A percentile compares a stretch with the other conserved stretches of the same genome.
phyloP scores from a whole-genome alignment of 208 protist genomes.

The Zelonia costaricensis region DNA sequence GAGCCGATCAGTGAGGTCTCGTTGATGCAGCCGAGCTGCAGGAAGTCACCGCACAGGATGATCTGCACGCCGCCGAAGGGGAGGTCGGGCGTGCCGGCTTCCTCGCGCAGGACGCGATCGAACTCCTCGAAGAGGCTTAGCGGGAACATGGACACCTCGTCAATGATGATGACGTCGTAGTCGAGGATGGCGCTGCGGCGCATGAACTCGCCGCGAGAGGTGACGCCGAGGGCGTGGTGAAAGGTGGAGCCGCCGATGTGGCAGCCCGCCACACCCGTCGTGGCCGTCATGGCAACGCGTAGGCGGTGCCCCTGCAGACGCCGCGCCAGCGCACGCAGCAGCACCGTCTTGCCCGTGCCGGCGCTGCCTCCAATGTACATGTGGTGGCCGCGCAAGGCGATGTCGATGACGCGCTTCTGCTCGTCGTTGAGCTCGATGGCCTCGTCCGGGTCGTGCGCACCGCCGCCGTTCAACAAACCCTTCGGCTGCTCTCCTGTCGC shows the following conservation, averaged over 20 bases:
- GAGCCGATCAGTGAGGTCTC: conserved; percentile 79
- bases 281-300: conserved; percentile 89
- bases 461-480: conserved; percentile 26
- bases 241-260: conserved; percentile 92
- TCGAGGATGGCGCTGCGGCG: conserved; percentile 70
- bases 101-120: conserved; percentile 74
- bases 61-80: conserved; percentile 94
- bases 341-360: conserved; percentile 89
- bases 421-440: conserved; percentile 80
- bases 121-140: conserved; percentile 89
- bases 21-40: conserved; percentile 91
- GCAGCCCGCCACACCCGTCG: conserved; percentile 88
- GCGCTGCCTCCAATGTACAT: conserved; percentile 90
- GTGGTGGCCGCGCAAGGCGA: conserved; percentile 81
- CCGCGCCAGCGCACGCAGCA: conserved; percentile 70
- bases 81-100: conserved; percentile 81
- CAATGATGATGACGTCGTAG: conserved; percentile 92
- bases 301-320: conserved; percentile 76
- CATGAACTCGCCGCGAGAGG: conserved; percentile 73
- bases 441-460: conserved; percentile 21
- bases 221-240: conserved; percentile 87
- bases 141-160: conserved; percentile 93
- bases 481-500: conserved; percentile 8
- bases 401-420: conserved; percentile 83
- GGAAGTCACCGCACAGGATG: conserved; percentile 93